phyloP scores from a whole-genome alignment of 805 yeast genomes.

The Saccharomycopsis babjevae region DNA sequence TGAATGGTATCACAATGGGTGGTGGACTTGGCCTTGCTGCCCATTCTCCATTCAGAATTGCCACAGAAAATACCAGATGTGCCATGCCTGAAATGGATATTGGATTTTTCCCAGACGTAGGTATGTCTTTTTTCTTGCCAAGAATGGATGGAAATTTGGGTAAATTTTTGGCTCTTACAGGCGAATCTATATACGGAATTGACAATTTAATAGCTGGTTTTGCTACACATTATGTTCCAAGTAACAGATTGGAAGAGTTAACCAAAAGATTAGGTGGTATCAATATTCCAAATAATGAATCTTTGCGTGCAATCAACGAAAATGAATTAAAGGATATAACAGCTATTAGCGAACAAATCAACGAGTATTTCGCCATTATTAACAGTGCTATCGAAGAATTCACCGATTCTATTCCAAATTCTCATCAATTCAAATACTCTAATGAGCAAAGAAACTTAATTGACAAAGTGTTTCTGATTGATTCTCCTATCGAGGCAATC shows the following conservation, averaged over 20 bases:
- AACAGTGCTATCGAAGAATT: slow-evolving; percentile 73
- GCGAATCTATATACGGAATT: slow-evolving; percentile 62
- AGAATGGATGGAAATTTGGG: slow-evolving; percentile 77
- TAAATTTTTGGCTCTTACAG: slow-evolving; percentile 77
- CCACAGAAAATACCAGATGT: slow-evolving; percentile 81
- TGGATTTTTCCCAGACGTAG: slow-evolving; percentile 95
- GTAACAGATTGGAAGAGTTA: slow-evolving; percentile 51
- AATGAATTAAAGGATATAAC: slow-evolving; percentile 8
- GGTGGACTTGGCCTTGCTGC: slow-evolving; percentile 92
- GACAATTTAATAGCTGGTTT: slow-evolving; percentile 79
- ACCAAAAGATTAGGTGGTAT: slow-evolving; percentile 56
- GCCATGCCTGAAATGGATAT: slow-evolving; percentile 99
- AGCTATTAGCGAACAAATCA: slow-evolving; percentile 19
- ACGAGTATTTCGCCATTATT: slow-evolving; percentile 45
- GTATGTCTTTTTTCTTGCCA: slow-evolving; percentile 82
- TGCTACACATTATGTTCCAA: slow-evolving; percentile 83
- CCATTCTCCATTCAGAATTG: slow-evolving; percentile 86
- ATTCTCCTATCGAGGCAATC: slow-evolving; percentile 37
- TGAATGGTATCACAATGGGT: slow-evolving; percentile 95
- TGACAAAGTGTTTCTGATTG: slow-evolving; percentile 53
- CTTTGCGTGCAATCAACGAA: slow-evolving; percentile 20
- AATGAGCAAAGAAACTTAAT: slow-evolving; percentile 37
- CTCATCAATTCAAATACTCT: slow-evolving; percentile 36
- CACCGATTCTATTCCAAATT: slow-evolving; percentile 46
- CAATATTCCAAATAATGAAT: slow-evolving; percentile 25